phyloP scores from a whole-genome alignment of 345 rosid genomes.

The Physaria fendleri region DNA sequence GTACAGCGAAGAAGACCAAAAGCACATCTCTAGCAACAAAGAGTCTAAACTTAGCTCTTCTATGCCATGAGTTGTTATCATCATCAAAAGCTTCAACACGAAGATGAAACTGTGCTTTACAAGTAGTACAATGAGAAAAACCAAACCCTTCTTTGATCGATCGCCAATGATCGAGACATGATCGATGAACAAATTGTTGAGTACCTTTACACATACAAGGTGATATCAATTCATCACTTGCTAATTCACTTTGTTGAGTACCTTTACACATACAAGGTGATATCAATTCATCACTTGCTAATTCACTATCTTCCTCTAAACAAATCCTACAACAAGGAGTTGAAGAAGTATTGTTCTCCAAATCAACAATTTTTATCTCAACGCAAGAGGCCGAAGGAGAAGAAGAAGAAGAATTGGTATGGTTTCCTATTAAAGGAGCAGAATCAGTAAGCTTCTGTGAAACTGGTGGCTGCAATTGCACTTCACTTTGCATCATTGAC shows the following conservation, averaged over 20 bases:
- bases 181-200: conserved; percentile 81
- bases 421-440: conserved; percentile 56
- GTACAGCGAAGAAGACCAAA: conserved; percentile 82
- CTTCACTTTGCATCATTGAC: conserved; percentile 55
- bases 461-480: conserved; percentile 51
- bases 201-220: conserved; percentile 99
- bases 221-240: conserved; percentile 85
- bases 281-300: conserved; percentile 84
- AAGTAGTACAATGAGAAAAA: conserved; percentile 88
- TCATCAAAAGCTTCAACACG: conserved; percentile 66
- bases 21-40: conserved; percentile 94
- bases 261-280: conserved; percentile 99
- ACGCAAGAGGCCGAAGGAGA: conserved; percentile 14
- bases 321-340: conserved; percentile 86
- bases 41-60: conserved; percentile 74
- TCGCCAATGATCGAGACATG: conserved; percentile 90
- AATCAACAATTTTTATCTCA: conserved; percentile 61
- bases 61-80: conserved; percentile 78
- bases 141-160: conserved; percentile 95
- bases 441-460: conserved; percentile 46
- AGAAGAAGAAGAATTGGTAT: conserved; percentile 25
- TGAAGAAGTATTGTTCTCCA: conserved; percentile 54
- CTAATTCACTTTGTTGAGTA: conserved; percentile 84
- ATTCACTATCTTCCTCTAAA: conserved; percentile 76
- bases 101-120: conserved; percentile 85